These are phyloP conservation scores for Phytophthora pluvialis DNA, from an alignment of 352 stramenopile species.

Conservation along the genomic window DNA sequence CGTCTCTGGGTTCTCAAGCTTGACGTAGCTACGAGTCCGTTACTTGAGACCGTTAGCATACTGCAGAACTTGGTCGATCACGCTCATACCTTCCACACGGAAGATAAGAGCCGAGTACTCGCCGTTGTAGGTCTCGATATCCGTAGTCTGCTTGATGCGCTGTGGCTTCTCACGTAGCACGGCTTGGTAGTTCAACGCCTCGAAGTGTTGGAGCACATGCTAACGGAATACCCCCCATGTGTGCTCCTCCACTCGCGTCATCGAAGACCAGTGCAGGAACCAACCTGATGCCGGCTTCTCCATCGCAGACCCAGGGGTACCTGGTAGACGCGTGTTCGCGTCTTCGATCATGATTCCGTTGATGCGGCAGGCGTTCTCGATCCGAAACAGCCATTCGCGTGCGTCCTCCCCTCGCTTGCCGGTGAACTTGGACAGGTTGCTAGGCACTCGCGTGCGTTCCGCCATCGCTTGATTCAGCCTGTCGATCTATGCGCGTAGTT, in stretches of 20 bases:
- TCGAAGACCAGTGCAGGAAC: background rate
- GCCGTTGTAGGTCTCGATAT: conserved; percentile 5
- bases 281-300: background rate
- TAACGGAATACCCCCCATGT: background rate
- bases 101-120: conserved; percentile 6
- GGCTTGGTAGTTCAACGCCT: background rate
- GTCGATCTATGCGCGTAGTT: conserved; percentile 15
- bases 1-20: background rate
- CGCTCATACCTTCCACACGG: background rate
- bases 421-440: conserved; percentile 1
- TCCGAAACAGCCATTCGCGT: conserved; percentile 20
- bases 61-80: background rate
- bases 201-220: background rate
- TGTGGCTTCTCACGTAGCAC: background rate
- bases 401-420: conserved; percentile 16
- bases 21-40: background rate
- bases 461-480: conserved; percentile 17
- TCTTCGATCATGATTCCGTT: background rate
- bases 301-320: background rate
- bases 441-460: background rate
- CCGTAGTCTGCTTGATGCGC: background rate
- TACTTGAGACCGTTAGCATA: background rate
- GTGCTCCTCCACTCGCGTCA: background rate
- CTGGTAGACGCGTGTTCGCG: background rate
- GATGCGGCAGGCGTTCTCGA: background rate